Percentiles rank a stretch among this genome's conserved stretches.
Conservation (phyloP, 2,329 filamentous ascomycete genomes). For the Talaromyces funiculosus region DNA sequence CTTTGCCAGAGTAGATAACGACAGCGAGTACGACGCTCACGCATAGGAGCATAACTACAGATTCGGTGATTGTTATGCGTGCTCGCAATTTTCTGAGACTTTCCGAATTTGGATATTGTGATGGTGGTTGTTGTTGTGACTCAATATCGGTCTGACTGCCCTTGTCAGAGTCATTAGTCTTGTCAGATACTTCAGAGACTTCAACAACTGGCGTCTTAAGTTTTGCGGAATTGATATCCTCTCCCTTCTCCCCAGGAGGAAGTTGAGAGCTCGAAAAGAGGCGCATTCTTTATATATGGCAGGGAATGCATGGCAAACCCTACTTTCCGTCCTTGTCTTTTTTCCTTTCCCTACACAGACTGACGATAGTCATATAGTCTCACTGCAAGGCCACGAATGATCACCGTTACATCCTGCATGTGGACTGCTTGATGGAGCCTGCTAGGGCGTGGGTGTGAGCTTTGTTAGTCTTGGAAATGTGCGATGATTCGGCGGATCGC, state of each 20-base stretch:
- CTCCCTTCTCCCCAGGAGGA: not conserved
- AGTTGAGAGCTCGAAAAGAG: not conserved
- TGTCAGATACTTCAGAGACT: not conserved
- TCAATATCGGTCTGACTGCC: not conserved
- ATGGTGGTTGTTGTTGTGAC: not conserved
- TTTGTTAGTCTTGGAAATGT: not conserved
- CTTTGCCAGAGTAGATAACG: not conserved
- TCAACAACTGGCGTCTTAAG: not conserved
- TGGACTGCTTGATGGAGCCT: not conserved
- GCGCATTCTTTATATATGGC: conserved; percentile 5
- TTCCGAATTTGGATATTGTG: not conserved
- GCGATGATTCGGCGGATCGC: not conserved
- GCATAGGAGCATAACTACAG: not conserved
- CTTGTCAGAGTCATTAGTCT: not conserved
- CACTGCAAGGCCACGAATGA: not conserved
- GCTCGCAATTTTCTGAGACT: not conserved
- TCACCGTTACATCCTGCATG: not conserved
- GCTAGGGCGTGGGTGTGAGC: too few species aligned
- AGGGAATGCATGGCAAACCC: conserved; percentile 5
- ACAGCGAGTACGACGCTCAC: not conserved
- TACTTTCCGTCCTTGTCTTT: not conserved
- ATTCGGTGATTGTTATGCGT: not conserved
- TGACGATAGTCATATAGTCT: not conserved
- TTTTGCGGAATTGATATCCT: not conserved
- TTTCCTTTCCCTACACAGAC: too few species aligned